Base-by-base conservation (phyloP, 495 filamentous ascomycete genomes). In the Hyphodiscus hymeniophilus region DNA sequence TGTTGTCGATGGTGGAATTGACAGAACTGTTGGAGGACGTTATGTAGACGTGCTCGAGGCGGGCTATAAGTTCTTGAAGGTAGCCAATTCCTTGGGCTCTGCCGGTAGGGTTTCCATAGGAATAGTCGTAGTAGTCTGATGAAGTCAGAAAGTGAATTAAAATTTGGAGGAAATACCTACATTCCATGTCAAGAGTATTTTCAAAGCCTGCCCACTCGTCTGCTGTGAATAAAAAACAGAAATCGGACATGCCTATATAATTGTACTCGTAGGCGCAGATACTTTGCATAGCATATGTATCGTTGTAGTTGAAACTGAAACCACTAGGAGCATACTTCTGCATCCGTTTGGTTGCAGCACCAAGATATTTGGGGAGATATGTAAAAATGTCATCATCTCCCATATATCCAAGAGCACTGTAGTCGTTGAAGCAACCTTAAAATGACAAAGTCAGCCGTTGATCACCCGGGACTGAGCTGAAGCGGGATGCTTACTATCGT, bases 231-330 rank as follows among this genome's bases (percentile, higher is more conserved):
- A 69, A 58, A 16, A 22, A 28, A 52, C 66, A 68, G 54, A 68
- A 70, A 16, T 47, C 43, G 26, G 53, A 56, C 17, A 16, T 35
- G 17, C 53, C 53, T 26, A 69, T 51, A 38, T 66, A 69, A 21
- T 39, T 55, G 18, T 32, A 50, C 34, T 69, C 66, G 45, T 67
- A 69, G 2, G 66, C 63, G 40, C 66, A 69, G 41, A 68, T 64
- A 30, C 55, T 61, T 46, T 68, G 64, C 63, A 69, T 66, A 23
- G 66, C 66, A 48, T 63, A 69, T 2, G 64, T 68, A 48, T 69
- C 66, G 38, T 69, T 68, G 44, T 49, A 47, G 10, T 38, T 67
- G 48, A 68, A 60, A 8, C 20, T 53, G 47, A 68, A 68, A 11
- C 58, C 60, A 5, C 41, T n/a, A 3, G 66, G 64, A 23, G 58